These are phyloP conservation scores for Collybiopsis luxurians DNA, from an alignment of 768 basidiomycete species.

Conservation along the genomic window DNA sequence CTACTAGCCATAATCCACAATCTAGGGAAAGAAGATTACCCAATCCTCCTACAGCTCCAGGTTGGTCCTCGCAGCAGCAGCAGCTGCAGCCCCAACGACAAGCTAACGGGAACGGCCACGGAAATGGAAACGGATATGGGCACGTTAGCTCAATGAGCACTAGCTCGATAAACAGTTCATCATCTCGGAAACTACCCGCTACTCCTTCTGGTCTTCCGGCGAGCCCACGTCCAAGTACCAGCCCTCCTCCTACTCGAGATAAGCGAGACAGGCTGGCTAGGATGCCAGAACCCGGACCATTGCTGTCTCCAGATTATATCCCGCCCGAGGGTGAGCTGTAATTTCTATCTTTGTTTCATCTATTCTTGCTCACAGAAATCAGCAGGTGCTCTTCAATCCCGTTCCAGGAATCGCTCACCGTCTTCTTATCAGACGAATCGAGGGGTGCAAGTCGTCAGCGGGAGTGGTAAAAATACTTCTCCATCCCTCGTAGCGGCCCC, in stretches of 20 bases:
- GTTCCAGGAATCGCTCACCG: background rate
- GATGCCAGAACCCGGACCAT: background rate
- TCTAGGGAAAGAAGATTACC: background rate
- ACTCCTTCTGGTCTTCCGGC: background rate
- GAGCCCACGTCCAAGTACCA: background rate
- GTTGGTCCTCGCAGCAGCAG: background rate
- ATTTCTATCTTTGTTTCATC: too few species aligned
- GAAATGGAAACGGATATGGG: background rate
- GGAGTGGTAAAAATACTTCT: background rate
- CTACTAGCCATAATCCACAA: background rate
- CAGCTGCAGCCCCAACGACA: background rate
- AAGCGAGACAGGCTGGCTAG: background rate
- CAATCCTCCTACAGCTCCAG: background rate
- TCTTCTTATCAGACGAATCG: slow-evolving; percentile 1
- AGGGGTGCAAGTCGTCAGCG: background rate
- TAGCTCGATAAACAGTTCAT: background rate
- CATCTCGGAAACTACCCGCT: slow-evolving; percentile 5
- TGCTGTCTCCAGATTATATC: background rate
- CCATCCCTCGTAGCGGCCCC: background rate
- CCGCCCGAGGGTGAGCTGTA: background rate
- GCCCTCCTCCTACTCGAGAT: background rate
- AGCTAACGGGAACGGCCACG: background rate
- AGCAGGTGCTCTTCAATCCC: background rate
- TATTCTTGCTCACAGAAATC: too few species aligned
- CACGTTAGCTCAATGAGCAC: slow-evolving; percentile 3